Percentiles rank a stretch among this genome's conserved stretches.
phyloP scores from a whole-genome alignment of 164 flowering plant genomes.

The Piper betle region DNA sequence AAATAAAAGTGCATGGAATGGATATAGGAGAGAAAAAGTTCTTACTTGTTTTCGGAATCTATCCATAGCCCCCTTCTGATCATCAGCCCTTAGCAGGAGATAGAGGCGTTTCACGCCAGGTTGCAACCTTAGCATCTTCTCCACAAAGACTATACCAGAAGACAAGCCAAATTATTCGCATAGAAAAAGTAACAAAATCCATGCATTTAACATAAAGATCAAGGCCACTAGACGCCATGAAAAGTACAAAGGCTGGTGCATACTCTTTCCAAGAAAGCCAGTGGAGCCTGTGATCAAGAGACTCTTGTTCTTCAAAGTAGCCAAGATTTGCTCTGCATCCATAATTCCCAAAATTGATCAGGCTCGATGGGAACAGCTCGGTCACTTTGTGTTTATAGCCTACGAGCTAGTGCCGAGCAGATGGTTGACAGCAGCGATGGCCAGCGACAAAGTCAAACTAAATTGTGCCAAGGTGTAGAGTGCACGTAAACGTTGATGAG shows the following conservation, averaged over 20 bases:
- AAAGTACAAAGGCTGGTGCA: background rate
- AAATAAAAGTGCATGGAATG: background rate
- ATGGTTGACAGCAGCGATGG: background rate
- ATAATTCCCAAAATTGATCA: conserved; percentile 6
- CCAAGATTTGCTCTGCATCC: conserved; percentile 34
- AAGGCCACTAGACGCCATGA: background rate
- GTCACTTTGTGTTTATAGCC: background rate
- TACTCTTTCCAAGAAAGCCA: conserved; percentile 73
- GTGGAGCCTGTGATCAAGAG: conserved; percentile 61
- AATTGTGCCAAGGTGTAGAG: background rate
- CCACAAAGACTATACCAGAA: too few species aligned
- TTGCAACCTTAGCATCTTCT: conserved; percentile 12
- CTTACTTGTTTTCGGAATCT: conserved; percentile 22
- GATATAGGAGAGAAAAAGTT: background rate
- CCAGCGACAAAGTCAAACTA: background rate
- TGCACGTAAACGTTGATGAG: background rate
- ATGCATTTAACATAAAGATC: conserved; percentile 1
- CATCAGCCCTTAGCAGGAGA: too few species aligned
- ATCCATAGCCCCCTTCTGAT: too few species aligned
- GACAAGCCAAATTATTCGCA: too few species aligned
- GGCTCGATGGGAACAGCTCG: background rate
- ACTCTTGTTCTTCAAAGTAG: conserved; percentile 40
- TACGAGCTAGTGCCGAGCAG: background rate
- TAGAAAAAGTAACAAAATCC: too few species aligned
- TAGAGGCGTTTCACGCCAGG: too few species aligned